phyloP scores from a whole-genome alignment of 805 yeast species.

The Myxozyma mucilagina region DNA sequence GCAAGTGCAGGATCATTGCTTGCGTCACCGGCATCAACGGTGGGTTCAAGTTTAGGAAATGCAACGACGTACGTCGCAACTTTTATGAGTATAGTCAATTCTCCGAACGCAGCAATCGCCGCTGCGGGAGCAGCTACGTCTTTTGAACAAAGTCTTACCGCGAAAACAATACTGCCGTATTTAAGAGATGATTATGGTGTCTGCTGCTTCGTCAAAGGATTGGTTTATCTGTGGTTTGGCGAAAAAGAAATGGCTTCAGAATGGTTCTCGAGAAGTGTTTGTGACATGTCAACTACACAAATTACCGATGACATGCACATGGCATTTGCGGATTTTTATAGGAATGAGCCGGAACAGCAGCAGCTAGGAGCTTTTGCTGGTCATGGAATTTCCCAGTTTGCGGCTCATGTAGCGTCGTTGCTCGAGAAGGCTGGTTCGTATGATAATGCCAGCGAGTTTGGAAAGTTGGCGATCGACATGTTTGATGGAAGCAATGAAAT shows the following conservation, averaged over 20 bases:
- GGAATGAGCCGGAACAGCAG: not conserved
- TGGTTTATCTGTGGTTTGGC: slow-evolving; percentile 9
- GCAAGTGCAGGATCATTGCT: slow-evolving; percentile 10
- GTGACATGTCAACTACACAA: slow-evolving; percentile 1
- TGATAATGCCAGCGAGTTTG: slow-evolving; percentile 44
- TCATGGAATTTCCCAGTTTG: slow-evolving; percentile 41
- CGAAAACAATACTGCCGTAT: slow-evolving; percentile 5
- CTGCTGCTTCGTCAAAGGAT: slow-evolving; percentile 16
- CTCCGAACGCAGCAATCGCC: slow-evolving; percentile 10
- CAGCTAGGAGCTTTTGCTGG: not conserved
- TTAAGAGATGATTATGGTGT: slow-evolving; percentile 10
- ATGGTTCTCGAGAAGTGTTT: slow-evolving; percentile 1
- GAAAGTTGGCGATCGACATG: slow-evolving; percentile 35
- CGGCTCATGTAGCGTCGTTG: slow-evolving; percentile 43
- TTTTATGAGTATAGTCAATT: slow-evolving; percentile 10
- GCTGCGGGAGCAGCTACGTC: slow-evolving; percentile 7
- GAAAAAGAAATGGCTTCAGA: slow-evolving; percentile 5
- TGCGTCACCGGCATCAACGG: slow-evolving; percentile 3
- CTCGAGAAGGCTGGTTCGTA: slow-evolving; percentile 41
- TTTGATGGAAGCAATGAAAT: not conserved
- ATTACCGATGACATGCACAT: slow-evolving; percentile 3
- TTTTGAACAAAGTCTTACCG: not conserved
- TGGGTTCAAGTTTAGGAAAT: slow-evolving; percentile 9
- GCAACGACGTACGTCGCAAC: slow-evolving; percentile 16
- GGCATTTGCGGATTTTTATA: slow-evolving; percentile 2